These are phyloP conservation scores for Hibiscus syriacus DNA, from an alignment of 345 rosid species.

Conservation along the genomic window DNA sequence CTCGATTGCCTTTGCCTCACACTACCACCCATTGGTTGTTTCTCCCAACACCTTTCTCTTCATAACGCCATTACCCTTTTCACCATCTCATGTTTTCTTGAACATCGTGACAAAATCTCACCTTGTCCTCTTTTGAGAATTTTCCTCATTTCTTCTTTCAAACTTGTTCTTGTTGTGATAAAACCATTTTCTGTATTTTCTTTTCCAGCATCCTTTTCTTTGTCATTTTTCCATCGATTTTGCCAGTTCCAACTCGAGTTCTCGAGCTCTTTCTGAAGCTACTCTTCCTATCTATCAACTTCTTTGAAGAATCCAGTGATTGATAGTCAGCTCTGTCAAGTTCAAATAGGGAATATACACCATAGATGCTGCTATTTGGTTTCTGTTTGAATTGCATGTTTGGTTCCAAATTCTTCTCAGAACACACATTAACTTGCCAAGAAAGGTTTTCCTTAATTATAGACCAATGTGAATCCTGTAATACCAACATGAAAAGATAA, in stretches of 20 bases:
- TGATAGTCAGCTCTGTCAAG: conserved; percentile 13
- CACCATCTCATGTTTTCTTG: conserved; percentile 13
- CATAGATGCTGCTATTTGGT: not conserved
- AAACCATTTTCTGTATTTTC: conserved; percentile 32
- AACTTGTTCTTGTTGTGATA: conserved; percentile 36
- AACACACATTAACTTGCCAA: not conserved
- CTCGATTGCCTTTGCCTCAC: conserved; percentile 21
- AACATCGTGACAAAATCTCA: conserved; percentile 21
- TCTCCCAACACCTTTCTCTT: conserved; percentile 44
- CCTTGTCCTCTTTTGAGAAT: conserved; percentile 12
- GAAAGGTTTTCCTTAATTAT: not conserved
- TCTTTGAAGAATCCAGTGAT: conserved; percentile 7
- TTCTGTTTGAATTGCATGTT: conserved; percentile 10
- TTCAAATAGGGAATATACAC: conserved; percentile 16
- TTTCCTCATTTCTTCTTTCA: conserved; percentile 18
- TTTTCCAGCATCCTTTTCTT: conserved; percentile 24
- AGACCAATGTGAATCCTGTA: conserved; percentile 15
- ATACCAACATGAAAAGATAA: not conserved
- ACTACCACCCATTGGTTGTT: conserved; percentile 31
- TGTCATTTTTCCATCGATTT: conserved; percentile 16
- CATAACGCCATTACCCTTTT: not conserved
- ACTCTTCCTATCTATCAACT: not conserved
- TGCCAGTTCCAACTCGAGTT: conserved; percentile 3
- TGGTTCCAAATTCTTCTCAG: conserved; percentile 1
- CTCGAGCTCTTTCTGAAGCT: conserved; percentile 1